Evolutionary conservation across 1,284 basidiomycete genomes (phyloP).

Genomic region (Irpex rosettiformis): DNA sequence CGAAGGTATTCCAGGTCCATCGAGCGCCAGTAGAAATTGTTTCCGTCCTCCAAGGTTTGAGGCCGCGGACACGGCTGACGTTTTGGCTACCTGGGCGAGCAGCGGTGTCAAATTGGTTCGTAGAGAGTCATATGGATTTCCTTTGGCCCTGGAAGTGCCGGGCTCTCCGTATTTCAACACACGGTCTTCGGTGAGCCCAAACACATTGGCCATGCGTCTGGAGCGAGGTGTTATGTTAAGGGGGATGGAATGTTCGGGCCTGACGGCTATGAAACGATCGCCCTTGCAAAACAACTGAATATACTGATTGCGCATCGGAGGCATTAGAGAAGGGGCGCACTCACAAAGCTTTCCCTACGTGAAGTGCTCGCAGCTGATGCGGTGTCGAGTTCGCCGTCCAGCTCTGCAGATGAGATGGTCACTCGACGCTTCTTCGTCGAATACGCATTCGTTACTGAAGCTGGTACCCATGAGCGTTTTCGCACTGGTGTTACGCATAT

Average conservation of each 20-base stretch:
- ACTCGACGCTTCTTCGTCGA: constrained; percentile 32
- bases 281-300: constrained; percentile 29
- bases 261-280: constrained; percentile 43
- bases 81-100: constrained; percentile 29
- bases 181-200: constrained; percentile 44
- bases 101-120: constrained; percentile 39
- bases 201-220: constrained; percentile 42
- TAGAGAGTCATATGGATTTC: constrained; percentile 29
- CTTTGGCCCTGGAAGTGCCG: constrained; percentile 17
- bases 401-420: constrained; percentile 24
- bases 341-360: constrained; percentile 13
- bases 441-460: constrained; percentile 31
- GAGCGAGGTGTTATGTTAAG: constrained; percentile 45
- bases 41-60: constrained; percentile 39
- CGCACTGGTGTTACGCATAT: constrained; percentile 18
- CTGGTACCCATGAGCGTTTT: constrained; percentile 27
- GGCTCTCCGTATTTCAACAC: constrained; percentile 35
- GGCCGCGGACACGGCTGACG: constrained; percentile 37
- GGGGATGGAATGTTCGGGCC: constrained; percentile 35
- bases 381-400: constrained; percentile 17
- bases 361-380: not conserved
- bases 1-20: constrained; percentile 44
- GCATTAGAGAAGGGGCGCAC: not conserved
- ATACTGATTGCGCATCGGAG: no score
- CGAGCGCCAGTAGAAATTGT: constrained; percentile 46